Evolutionary conservation across 1,284 basidiomycete species (phyloP), one percentile per base, ranked within the genome.

Genomic region (Cystobasidium pallidum): DNA sequence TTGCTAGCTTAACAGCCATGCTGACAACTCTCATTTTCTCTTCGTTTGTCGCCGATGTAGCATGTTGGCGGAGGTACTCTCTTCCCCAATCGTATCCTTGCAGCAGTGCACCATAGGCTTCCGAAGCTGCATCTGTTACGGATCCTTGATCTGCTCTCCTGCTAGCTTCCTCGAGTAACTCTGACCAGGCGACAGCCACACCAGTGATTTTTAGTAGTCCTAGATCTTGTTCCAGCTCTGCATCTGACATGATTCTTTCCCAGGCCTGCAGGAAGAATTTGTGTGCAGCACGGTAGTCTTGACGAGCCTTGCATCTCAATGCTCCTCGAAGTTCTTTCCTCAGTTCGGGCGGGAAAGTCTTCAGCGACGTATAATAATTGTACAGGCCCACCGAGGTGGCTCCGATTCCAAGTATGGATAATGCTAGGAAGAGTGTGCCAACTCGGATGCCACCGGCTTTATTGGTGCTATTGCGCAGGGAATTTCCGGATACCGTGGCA

Each of bases 311-410:
- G 2, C 79, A 77, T 62, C 80, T 79, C 54, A 81, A 52, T 0
- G 80, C 80, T 17, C 77, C 75, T 1, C 80, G 76, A 10, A 81
- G 73, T 47, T 80, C 77, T 30, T 77, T 77, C 8, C 80, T 77
- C 19, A 81, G 70, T 62, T 78, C 76, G 3, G 74, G 67, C 15
- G 80, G 80, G 79, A 80, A 81, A 30, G 78, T 78, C 32, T 72
- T 75, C 73, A 81, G 80, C 15, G 80, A 78, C 24, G 75, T 76
- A 71, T 79, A 80, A 72, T 78, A 81, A 52, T 79, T 75, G 66
- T 78, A 80, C 43, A 81, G 70, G 11, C 80, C 80, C 28, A 78
- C 78, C 8, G 73, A 72, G 3, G 80, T 81, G 3, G 78, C 75
- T 4, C 73, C 77, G 19, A 81, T 52, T 6, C 78, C 80, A 8